Percentiles rank a stretch among this genome's conserved stretches.
phyloP scores from a whole-genome alignment of 2,329 filamentous ascomycete genomes.

The Diaporthe australafricana region DNA sequence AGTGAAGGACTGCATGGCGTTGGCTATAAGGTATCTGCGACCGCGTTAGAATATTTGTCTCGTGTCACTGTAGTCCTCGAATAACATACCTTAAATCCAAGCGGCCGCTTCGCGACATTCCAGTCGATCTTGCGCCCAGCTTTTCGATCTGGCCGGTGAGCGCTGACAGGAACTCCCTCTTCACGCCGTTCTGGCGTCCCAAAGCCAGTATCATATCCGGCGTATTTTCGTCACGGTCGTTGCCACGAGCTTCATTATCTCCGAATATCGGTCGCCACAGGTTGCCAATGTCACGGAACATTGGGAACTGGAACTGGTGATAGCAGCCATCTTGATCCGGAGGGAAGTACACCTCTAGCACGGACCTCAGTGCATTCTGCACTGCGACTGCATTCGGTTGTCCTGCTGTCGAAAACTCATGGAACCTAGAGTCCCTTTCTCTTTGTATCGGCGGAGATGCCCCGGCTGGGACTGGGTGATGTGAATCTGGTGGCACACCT shows the following conservation, averaged over 20 bases:
- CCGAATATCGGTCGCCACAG: slow-evolving; percentile 66
- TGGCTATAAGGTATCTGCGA: slow-evolving; percentile 69
- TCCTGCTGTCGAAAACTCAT: slow-evolving; percentile 55
- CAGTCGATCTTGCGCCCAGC: slow-evolving; percentile 62
- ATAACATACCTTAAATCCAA: slow-evolving; percentile 67
- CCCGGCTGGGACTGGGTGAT: slow-evolving; percentile 55
- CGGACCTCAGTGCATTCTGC: slow-evolving; percentile 67
- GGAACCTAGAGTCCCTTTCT: slow-evolving; percentile 52
- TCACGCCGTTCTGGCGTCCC: slow-evolving; percentile 66
- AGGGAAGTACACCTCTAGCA: slow-evolving; percentile 64
- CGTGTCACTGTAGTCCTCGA: neutral
- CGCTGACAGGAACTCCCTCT: slow-evolving; percentile 59
- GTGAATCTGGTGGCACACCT: slow-evolving; percentile 38
- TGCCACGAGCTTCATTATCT: slow-evolving; percentile 48
- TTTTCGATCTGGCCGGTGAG: slow-evolving; percentile 66
- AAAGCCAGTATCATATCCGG: slow-evolving; percentile 71
- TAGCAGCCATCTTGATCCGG: slow-evolving; percentile 56
- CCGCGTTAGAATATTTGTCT: neutral
- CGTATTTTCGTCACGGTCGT: slow-evolving; percentile 48
- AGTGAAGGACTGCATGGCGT: slow-evolving; percentile 69
- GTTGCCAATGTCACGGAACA: slow-evolving; percentile 60
- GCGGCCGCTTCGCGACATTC: slow-evolving; percentile 63
- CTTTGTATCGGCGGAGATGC: slow-evolving; percentile 47
- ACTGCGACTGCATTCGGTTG: slow-evolving; percentile 62
- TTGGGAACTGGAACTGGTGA: slow-evolving; percentile 59